These are phyloP conservation scores for Fonsecaea multimorphosa DNA, from an alignment of 2,329 filamentous ascomycete species.

Conservation along the genomic window DNA sequence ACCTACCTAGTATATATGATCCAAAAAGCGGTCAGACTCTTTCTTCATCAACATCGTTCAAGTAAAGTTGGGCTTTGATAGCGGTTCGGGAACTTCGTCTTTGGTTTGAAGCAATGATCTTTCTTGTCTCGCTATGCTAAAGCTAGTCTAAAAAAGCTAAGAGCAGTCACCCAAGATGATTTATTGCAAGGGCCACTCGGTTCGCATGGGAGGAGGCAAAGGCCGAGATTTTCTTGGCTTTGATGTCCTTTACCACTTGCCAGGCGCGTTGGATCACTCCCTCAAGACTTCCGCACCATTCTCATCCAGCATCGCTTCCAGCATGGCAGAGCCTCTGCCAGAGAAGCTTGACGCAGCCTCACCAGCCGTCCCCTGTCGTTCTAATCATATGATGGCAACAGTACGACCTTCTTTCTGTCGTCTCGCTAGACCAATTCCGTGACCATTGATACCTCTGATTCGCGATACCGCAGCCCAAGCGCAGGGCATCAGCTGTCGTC, in stretches of 20 bases:
- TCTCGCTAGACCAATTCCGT: slow-evolving; percentile 33
- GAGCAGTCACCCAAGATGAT: slow-evolving; percentile 9
- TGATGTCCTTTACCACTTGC: not conserved
- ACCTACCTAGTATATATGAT: too few relatives aligned
- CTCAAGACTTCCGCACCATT: not conserved
- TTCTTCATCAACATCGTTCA: not conserved
- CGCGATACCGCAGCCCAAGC: slow-evolving; percentile 1
- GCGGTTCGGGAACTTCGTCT: not conserved
- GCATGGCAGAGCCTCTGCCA: not conserved
- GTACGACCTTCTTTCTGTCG: slow-evolving; percentile 33
- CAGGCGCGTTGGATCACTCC: not conserved
- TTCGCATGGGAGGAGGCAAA: not conserved
- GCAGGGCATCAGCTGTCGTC: not conserved
- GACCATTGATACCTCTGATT: slow-evolving; percentile 13
- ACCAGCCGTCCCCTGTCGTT: not conserved
- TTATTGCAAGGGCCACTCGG: not conserved
- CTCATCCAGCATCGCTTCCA: not conserved
- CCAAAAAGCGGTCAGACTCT: not conserved
- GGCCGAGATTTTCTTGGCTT: not conserved
- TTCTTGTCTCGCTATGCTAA: slow-evolving; percentile 22
- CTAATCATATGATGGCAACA: slow-evolving; percentile 19
- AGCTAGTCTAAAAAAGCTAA: slow-evolving; percentile 23
- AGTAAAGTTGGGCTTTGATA: not conserved
- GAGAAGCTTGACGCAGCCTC: not conserved
- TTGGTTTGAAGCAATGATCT: slow-evolving; percentile 11